Evolutionary conservation across 2,329 filamentous ascomycete genomes (phyloP), one percentile per base, ranked within the genome.

Genomic region (Sphaerostilbella broomeana): DNA sequence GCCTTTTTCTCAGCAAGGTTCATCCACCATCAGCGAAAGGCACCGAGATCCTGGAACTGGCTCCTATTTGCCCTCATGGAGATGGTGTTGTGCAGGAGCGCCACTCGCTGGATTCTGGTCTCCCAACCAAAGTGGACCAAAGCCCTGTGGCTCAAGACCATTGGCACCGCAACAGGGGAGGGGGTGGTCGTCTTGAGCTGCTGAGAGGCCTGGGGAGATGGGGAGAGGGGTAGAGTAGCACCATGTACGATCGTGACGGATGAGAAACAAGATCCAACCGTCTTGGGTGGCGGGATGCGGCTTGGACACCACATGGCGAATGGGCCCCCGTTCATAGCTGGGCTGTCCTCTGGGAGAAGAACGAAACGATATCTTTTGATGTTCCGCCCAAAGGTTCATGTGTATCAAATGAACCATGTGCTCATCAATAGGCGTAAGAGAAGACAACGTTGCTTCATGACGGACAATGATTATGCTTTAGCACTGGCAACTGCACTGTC

Each of bases 1-100:
- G 55, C 50, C 52, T 47, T 54, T 58, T 47, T 52, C 52, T 57
- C 54, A 49, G n/a, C 49, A 46, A 51, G 47, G 42, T 35, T 42
- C 40, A 40, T 40, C 38, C 31, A 47, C 52, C 49, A 54, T 49
- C 42, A 47, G 43, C 45, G 48, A 43, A 4, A 24, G 16, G 42
- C 39, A 45, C 44, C 48, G 53, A 53, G 47, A 53, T 41, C 43
- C 46, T 56, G 54, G 54, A 47, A 56, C 49, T 54, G 36, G 43
- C 47, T 50, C 55, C 47, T 40, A 56, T 56, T 58, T 53, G 55
- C 40, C 46, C 44, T 44, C 44, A 44, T 15, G 19, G 27, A 27
- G 41, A 35, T 38, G 52, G 50, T 51, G 54, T 53, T 51, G 50
- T 40, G 42, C 43, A 47, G 45, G 51, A 52, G 49, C 46, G 47